Base-by-base conservation (phyloP, 2,329 filamentous ascomycete species). In the Penicillium sp. region DNA sequence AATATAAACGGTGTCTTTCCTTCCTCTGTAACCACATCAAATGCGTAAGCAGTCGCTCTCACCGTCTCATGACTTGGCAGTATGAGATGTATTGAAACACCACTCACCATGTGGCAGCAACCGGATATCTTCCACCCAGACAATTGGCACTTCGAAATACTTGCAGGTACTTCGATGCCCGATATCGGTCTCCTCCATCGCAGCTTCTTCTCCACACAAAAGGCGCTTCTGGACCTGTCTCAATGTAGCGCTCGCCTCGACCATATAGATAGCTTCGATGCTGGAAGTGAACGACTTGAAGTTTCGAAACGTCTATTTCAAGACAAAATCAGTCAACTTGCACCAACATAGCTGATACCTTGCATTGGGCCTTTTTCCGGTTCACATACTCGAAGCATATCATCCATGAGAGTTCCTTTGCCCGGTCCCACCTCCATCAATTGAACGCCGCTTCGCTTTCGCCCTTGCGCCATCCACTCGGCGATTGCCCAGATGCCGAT, bases 391-490 rank as follows among this genome's bases (percentile, higher is more conserved):
- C 93, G 79, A 57, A 98, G 72, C 72, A 97, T 87, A 73, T 98
- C 93, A 70, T 91, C 88, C 91, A 98, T 98, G 60, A 98, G 73
- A 11, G 93, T 98, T 11, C 93, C 93, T 66, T 91, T 83, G 9
- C 93, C 93, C 3, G 93, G 93, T 0, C 93, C 93, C 57, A 97
- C 83, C 70, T 98, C 93, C 63, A 98, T 89, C 55, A 98, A 76
- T 66, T 96, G 86, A 12, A 96, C 83, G 26, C 88, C 88, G 28
- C 79, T 76, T 51, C 74, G 81, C 47, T 81, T 86, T 51, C 78
- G 79, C 12, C 90, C 90, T 67, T 98, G 93, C 36, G 86, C 85
- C 67, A 97, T 87, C 91, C 93, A 98, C 76, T 98, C 93, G 37
- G 91, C 84, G 44, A 97, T 85, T 52, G 95, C 84, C 93, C 93